These are phyloP conservation scores for Elaeis guineensis DNA, from an alignment of 176 grass and related monocot species.

Conservation along the genomic window DNA sequence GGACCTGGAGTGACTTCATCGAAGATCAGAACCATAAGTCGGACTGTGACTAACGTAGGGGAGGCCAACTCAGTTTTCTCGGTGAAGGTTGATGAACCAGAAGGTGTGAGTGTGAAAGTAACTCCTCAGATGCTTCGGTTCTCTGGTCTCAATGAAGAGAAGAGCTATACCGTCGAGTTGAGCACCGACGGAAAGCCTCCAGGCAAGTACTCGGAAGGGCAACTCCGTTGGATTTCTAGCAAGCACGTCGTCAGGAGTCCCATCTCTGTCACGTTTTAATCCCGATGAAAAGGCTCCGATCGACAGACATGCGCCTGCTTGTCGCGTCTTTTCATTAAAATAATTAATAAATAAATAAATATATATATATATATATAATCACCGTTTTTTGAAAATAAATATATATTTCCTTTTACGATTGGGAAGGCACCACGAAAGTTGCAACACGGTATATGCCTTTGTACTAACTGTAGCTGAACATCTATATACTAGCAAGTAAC, in stretches of 20 bases:
- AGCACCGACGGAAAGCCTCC: background rate
- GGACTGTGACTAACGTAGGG: constrained; percentile 27
- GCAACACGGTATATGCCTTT: too few relatives aligned
- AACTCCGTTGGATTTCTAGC: constrained; percentile 11
- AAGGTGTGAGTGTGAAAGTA: constrained; percentile 3
- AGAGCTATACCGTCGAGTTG: constrained; percentile 9
- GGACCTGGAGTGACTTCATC: too few relatives aligned
- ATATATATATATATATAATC: too few relatives aligned
- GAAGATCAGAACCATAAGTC: background rate
- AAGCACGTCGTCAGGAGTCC: constrained; percentile 15
- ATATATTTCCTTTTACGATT: too few relatives aligned
- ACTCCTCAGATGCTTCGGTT: constrained; percentile 1
- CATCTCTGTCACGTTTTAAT: background rate
- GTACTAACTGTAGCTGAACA: too few relatives aligned
- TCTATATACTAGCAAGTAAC: too few relatives aligned
- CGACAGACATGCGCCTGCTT: too few relatives aligned
- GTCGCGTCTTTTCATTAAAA: too few relatives aligned
- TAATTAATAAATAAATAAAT: too few relatives aligned
- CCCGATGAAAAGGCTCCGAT: too few relatives aligned
- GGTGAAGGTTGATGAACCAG: constrained; percentile 3
- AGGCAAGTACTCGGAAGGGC: background rate
- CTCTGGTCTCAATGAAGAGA: background rate
- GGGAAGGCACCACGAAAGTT: too few relatives aligned
- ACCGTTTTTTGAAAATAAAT: too few relatives aligned
- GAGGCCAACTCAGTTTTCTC: constrained; percentile 2